Base-by-base conservation (phyloP, 768 basidiomycete genomes). In the Trametes punicea region DNA sequence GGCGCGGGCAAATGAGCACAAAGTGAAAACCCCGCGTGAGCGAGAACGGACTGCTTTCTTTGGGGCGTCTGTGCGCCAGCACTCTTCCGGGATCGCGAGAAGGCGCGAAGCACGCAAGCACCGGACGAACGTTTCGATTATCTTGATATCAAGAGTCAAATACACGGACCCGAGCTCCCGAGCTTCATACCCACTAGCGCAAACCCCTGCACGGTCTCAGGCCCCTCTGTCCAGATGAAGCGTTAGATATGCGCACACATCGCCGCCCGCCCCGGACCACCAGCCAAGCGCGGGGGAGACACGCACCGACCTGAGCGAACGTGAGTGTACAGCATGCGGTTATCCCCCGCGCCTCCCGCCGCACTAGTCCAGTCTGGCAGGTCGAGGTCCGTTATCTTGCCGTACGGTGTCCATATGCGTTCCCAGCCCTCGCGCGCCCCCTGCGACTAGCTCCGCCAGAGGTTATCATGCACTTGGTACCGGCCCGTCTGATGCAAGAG, bases 161-260 rank as follows among this genome's bases (percentile, higher is more conserved):
- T 55, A 47, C 53, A 60, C 58, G 58, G 58, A n/a, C 49, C 58
- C 58, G 58, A 38, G 53, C 53, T 41, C 53, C 58, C 58, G 58
- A 60, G 46, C 48, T 18, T 41, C 16, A 16, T 33, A 16, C 41
- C 48, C 47, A 25, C 57, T 55, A 46, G 42, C 46, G 51, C 29
- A 41, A 18, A 20, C 33, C 25, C 49, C 31, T 30, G 47, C 47
- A 42, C 46, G 31, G 40, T 39, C 46, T 44, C 52, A 27, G 44
- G 44, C 52, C 34, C 39, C 44, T 27, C n/a, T 39, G 36, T 38
- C 52, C 52, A 46, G 52, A 54, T 54, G 26, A 54, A 31, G 52
- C 52, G 52, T 54, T 26, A 54, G 52, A 54, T 54, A 46, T 20
- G 44, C 44, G 21, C 52, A 54, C 52, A 38, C 31, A 7, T 31